A percentile compares a stretch with the other conserved stretches of the same genome.
phyloP scores from a whole-genome alignment of 345 rosid genomes.

The Excoecaria cochinchinensis region DNA sequence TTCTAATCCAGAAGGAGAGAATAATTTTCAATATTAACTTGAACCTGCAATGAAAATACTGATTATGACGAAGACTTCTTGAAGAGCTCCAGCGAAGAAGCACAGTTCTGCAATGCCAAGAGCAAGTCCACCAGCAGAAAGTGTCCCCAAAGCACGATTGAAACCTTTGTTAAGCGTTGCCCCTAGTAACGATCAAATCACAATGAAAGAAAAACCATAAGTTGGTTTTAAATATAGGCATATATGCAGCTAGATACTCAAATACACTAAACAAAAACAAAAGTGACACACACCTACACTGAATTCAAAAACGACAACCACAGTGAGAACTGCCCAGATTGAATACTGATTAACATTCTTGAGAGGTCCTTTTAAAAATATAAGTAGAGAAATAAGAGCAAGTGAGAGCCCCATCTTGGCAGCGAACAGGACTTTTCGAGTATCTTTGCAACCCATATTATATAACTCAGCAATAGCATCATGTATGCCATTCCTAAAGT shows the following conservation, averaged over 20 bases:
- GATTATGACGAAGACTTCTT: constrained; percentile 48
- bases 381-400: constrained; percentile 46
- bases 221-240: neutral
- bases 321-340: constrained; percentile 87
- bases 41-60: constrained; percentile 81
- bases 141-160: constrained; percentile 81
- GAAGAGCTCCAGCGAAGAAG: constrained; percentile 37
- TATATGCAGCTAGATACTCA: too few species aligned
- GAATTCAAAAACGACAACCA: constrained; percentile 84
- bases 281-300: constrained; percentile 51
- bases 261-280: neutral
- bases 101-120: constrained; percentile 72
- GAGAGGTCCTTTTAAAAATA: constrained; percentile 59
- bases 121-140: constrained; percentile 82
- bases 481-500: constrained; percentile 36
- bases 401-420: constrained; percentile 72
- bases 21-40: neutral
- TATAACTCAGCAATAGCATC: constrained; percentile 31
- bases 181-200: constrained; percentile 36
- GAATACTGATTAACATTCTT: constrained; percentile 48
- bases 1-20: neutral
- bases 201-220: neutral
- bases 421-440: constrained; percentile 58
- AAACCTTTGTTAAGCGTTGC: constrained; percentile 88
- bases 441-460: constrained; percentile 64